A percentile compares a stretch with the other conserved stretches of the same genome.
Conservation (phyloP, 345 rosid genomes). For the Hypericum androsaemum region DNA sequence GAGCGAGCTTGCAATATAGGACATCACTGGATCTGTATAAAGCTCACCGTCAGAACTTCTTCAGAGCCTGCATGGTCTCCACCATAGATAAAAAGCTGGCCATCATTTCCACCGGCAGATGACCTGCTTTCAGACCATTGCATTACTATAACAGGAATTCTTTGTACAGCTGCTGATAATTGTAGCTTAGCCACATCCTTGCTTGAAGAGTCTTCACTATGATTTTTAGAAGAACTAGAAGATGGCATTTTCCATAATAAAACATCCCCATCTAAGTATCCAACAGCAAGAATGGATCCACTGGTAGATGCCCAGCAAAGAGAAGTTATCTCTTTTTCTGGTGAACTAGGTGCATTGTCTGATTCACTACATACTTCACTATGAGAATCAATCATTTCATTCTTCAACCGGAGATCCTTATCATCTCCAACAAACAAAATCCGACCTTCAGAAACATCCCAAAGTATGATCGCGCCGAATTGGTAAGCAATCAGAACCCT, state of each 20-base stretch:
- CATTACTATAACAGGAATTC: constrained; percentile 72
- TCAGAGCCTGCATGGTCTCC: constrained; percentile 80
- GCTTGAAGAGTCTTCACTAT: constrained; percentile 23
- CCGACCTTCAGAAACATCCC: constrained; percentile 22
- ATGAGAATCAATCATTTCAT: constrained; percentile 11
- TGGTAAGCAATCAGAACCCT: constrained; percentile 22
- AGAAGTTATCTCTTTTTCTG: constrained; percentile 23
- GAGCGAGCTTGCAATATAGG: too few relatives aligned
- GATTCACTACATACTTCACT: constrained; percentile 5
- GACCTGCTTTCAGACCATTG: constrained; percentile 45
- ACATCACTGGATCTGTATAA: not conserved
- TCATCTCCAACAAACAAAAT: constrained; percentile 16
- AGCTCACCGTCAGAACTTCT: constrained; percentile 67
- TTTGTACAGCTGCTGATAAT: constrained; percentile 55
- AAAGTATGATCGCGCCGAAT: constrained; percentile 20
- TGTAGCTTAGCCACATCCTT: constrained; percentile 56
- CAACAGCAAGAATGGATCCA: constrained; percentile 26
- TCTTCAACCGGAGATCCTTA: constrained; percentile 18
- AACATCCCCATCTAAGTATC: constrained; percentile 27
- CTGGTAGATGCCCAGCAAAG: constrained; percentile 22
- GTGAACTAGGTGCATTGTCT: constrained; percentile 7
- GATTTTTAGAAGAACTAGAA: constrained; percentile 6
- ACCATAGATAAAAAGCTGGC: constrained; percentile 73
- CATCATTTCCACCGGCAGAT: constrained; percentile 35
- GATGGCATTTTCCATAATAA: constrained; percentile 20